phyloP scores from a whole-genome alignment of 2,329 filamentous ascomycete species.

The Plectosphaerella cucumerina region DNA sequence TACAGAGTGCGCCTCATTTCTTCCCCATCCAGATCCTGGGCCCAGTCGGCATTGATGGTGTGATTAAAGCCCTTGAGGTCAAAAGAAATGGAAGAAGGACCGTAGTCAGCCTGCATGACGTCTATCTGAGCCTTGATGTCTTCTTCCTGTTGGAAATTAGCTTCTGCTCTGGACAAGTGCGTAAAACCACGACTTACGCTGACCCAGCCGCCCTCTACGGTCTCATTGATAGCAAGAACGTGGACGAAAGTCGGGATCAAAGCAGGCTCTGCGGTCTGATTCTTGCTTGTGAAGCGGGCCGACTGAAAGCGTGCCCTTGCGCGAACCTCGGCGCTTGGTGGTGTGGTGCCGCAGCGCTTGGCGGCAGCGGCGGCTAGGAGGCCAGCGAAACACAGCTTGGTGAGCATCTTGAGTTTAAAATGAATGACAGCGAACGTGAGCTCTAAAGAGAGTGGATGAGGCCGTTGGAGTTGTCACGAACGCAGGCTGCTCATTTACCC shows the following conservation, averaged over 20 bases:
- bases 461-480: too few species aligned
- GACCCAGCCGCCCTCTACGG: conserved; percentile 27
- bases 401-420: too few species aligned
- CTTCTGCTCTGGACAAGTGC: not conserved
- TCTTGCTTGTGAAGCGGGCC: not conserved
- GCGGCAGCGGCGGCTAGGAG: too few species aligned
- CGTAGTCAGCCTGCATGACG: not conserved
- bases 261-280: not conserved
- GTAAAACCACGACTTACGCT: conserved; percentile 25
- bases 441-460: too few species aligned
- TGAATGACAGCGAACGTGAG: too few species aligned
- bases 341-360: too few species aligned
- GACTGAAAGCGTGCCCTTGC: too few species aligned
- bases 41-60: not conserved
- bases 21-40: not conserved
- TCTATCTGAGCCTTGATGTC: conserved; percentile 9
- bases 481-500: too few species aligned
- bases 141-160: conserved; percentile 20
- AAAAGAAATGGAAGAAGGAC: not conserved
- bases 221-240: conserved; percentile 22
- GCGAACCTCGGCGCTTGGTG: too few species aligned
- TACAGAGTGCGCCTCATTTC: conserved; percentile 39
- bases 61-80: not conserved
- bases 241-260: conserved; percentile 21
- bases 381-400: too few species aligned